These are phyloP conservation scores for Aspergillus amoenus DNA, from an alignment of 2,329 filamentous ascomycete genomes.

Conservation along the genomic window DNA sequence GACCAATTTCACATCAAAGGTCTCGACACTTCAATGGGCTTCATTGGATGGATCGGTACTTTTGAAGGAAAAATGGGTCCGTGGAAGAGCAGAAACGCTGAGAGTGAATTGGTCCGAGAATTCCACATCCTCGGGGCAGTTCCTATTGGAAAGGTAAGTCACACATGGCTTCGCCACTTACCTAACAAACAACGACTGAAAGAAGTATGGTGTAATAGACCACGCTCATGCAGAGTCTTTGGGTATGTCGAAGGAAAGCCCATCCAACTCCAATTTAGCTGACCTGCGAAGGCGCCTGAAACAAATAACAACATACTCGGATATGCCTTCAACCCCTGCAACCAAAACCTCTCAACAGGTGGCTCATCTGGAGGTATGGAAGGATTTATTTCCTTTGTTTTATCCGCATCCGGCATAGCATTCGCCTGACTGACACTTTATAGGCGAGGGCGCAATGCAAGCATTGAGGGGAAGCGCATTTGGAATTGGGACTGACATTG, in stretches of 20 bases:
- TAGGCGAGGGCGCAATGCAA: constrained; percentile 12
- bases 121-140: constrained; percentile 6
- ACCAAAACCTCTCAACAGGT: constrained; percentile 8
- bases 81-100: neutral
- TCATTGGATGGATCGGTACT: constrained; percentile 11
- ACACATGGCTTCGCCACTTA: neutral
- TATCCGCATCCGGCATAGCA: neutral
- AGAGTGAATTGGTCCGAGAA: constrained; percentile 10
- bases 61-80: constrained; percentile 5
- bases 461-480: constrained; percentile 12
- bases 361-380: constrained; percentile 11
- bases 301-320: constrained; percentile 11
- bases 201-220: constrained; percentile 5
- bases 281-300: constrained; percentile 7
- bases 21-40: constrained; percentile 9
- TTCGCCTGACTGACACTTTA: constrained; percentile 1
- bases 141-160: constrained; percentile 11
- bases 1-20: constrained; percentile 11
- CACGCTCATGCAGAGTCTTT: constrained; percentile 11
- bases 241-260: neutral
- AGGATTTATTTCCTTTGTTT: neutral
- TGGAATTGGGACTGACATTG: constrained; percentile 10
- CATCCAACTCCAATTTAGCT: neutral
- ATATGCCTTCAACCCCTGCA: constrained; percentile 12
- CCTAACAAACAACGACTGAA: constrained; percentile 4